Percentiles rank a stretch among this genome's conserved stretches.
Evolutionary conservation across 2,329 filamentous ascomycete species (phyloP).

Genomic region (Alternaria tenuissima): DNA sequence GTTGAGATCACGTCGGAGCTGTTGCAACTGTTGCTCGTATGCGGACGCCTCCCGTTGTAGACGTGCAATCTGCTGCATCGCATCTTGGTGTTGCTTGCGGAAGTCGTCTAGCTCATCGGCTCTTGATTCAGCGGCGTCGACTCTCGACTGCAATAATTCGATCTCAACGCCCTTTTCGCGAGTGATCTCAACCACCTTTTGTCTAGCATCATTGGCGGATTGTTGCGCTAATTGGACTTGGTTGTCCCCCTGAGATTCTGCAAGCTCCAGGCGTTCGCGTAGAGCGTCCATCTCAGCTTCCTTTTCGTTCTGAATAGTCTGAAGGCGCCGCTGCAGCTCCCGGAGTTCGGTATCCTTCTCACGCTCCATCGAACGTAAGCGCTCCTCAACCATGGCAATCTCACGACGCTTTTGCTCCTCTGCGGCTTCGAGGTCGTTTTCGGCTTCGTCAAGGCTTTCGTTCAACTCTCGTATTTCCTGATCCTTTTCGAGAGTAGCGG

Average conservation of each 20-base stretch:
- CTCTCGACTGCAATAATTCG: slow-evolving; percentile 45
- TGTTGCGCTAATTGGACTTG: slow-evolving; percentile 53
- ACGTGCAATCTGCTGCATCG: slow-evolving; percentile 45
- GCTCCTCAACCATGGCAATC: slow-evolving; percentile 41
- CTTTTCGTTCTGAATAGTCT: slow-evolving; percentile 43
- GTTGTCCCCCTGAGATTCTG: slow-evolving; percentile 52
- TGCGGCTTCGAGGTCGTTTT: slow-evolving; percentile 37
- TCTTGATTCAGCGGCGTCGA: slow-evolving; percentile 46
- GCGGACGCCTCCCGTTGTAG: slow-evolving; percentile 38
- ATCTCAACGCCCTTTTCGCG: slow-evolving; percentile 52
- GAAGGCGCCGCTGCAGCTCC: slow-evolving; percentile 45
- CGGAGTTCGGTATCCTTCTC: slow-evolving; percentile 51
- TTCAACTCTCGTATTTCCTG: slow-evolving; percentile 60
- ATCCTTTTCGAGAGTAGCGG: slow-evolving; percentile 52
- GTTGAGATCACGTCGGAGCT: slow-evolving; percentile 39
- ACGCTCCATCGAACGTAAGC: slow-evolving; percentile 41
- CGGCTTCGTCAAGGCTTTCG: slow-evolving; percentile 48
- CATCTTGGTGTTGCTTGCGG: slow-evolving; percentile 46
- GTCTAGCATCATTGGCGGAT: slow-evolving; percentile 49
- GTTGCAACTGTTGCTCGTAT: slow-evolving; percentile 45
- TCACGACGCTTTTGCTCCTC: slow-evolving; percentile 43
- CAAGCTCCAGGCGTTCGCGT: slow-evolving; percentile 50
- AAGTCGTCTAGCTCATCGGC: slow-evolving; percentile 49
- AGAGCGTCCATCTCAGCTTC: slow-evolving; percentile 54
- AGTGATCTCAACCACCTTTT: slow-evolving; percentile 48